Conservation (phyloP, 768 basidiomycete species). For the Collybia nuda region DNA sequence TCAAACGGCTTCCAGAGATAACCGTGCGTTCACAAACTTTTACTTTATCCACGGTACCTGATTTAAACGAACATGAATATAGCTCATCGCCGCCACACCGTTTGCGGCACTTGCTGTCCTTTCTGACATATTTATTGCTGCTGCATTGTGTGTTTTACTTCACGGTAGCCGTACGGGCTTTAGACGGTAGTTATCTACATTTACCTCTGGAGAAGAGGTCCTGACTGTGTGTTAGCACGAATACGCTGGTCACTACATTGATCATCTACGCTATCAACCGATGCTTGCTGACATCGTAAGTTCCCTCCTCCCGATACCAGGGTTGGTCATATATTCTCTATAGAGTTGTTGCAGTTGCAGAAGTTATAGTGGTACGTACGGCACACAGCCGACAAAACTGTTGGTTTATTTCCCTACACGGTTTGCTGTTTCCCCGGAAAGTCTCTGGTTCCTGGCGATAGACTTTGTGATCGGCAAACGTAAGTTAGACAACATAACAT, state of each 20-base stretch:
- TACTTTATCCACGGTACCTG: no score
- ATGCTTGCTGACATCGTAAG: constrained; percentile 47
- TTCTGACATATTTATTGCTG: constrained; percentile 44
- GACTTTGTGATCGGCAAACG: constrained; percentile 50
- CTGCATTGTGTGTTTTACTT: constrained; percentile 39
- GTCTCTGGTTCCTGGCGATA: constrained; percentile 36
- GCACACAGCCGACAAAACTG: no score
- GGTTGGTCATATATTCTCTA: background rate
- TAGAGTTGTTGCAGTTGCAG: constrained; percentile 32
- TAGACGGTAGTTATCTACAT: constrained; percentile 20
- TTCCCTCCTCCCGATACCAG: background rate
- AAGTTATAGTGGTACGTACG: constrained; percentile 35
- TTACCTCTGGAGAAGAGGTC: background rate
- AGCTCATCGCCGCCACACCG: constrained; percentile 41
- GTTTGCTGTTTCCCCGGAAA: constrained; percentile 28
- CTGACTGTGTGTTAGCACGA: constrained; percentile 29
- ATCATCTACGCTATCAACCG: constrained; percentile 53
- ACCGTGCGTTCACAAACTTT: constrained; percentile 21
- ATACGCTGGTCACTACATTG: constrained; percentile 37
- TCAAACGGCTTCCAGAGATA: constrained; percentile 30
- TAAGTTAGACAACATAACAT: constrained; percentile 15
- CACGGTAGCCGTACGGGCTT: constrained; percentile 37
- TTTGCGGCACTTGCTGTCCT: constrained; percentile 44
- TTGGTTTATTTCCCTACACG: background rate
- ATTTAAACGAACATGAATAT: background rate